These are phyloP conservation scores for Fusarium devonianum DNA, from an alignment of 2,329 filamentous ascomycete genomes.

Conservation along the genomic window DNA sequence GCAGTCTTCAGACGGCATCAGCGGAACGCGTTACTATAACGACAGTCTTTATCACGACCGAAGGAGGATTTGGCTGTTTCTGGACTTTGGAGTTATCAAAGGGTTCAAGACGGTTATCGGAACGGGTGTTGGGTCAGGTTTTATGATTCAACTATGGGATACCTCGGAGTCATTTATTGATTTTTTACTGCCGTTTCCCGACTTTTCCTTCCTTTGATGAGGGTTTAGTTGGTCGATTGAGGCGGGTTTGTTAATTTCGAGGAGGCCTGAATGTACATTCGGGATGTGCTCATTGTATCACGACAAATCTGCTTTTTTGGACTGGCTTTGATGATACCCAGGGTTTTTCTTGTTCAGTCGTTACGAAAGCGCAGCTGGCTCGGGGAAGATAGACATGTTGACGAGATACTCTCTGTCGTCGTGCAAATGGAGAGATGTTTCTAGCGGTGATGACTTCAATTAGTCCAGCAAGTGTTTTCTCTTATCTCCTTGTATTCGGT, in stretches of 20 bases:
- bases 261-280: slow-evolving; percentile 28
- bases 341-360: slow-evolving; percentile 35
- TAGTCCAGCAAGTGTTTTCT: not conserved
- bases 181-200: slow-evolving; percentile 21
- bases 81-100: slow-evolving; percentile 35
- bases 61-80: slow-evolving; percentile 15
- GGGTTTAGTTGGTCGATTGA: slow-evolving; percentile 9
- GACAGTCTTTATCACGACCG: slow-evolving; percentile 17
- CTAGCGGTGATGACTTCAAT: not conserved
- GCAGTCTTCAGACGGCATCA: slow-evolving; percentile 31
- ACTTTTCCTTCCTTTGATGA: slow-evolving; percentile 9
- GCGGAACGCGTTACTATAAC: slow-evolving; percentile 30
- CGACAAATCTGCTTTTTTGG: slow-evolving; percentile 39
- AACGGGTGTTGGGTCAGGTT: slow-evolving; percentile 29
- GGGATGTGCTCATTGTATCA: slow-evolving; percentile 41
- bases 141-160: slow-evolving; percentile 29
- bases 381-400: slow-evolving; percentile 23
- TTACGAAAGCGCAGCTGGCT: slow-evolving; percentile 26
- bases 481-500: no score
- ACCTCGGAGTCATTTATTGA: slow-evolving; percentile 32
- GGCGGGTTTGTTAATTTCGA: slow-evolving; percentile 26
- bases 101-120: slow-evolving; percentile 28
- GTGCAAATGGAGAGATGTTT: not conserved
- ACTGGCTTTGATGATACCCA: slow-evolving; percentile 47
- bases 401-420: not conserved